Percentiles rank a stretch among this genome's conserved stretches.
These are phyloP conservation scores for Scenedesmus sp. DNA, from an alignment of 163 green algal species.

Conservation along the genomic window DNA sequence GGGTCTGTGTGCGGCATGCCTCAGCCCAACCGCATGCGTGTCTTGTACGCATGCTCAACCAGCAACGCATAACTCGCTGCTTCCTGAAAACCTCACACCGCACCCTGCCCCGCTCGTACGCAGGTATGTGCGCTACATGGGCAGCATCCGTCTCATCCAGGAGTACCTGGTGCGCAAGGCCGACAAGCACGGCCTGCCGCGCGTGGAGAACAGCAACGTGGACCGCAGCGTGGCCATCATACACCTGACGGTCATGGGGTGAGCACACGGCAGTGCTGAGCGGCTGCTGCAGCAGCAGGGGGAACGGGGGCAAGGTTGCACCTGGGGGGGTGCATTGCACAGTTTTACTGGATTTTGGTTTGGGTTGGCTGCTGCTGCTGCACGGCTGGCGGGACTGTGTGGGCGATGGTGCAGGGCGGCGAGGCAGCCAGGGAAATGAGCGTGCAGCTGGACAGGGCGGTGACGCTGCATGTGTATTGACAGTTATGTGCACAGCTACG, in stretches of 20 bases:
- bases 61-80: not conserved
- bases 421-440: no score
- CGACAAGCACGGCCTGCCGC: slow-evolving; percentile 83
- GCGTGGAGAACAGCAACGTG: slow-evolving; percentile 96
- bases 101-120: not conserved
- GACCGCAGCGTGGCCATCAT: slow-evolving; percentile 91
- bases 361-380: no score
- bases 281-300: not conserved
- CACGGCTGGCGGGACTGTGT: no score
- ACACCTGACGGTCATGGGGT: slow-evolving; percentile 87
- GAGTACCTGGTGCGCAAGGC: slow-evolving; percentile 87
- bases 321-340: no score
- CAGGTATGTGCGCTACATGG: slow-evolving; percentile 91
- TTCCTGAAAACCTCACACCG: not conserved
- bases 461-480: no score
- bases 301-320: not conserved
- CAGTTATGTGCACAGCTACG: no score
- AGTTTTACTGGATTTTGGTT: not conserved
- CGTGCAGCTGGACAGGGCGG: no score
- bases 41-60: not conserved
- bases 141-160: slow-evolving; percentile 92
- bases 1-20: not conserved
- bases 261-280: not conserved
- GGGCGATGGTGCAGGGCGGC: no score
- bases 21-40: no score